Conservation (phyloP, 1,139 yeast genomes). For the Komagataea norvegica region DNA sequence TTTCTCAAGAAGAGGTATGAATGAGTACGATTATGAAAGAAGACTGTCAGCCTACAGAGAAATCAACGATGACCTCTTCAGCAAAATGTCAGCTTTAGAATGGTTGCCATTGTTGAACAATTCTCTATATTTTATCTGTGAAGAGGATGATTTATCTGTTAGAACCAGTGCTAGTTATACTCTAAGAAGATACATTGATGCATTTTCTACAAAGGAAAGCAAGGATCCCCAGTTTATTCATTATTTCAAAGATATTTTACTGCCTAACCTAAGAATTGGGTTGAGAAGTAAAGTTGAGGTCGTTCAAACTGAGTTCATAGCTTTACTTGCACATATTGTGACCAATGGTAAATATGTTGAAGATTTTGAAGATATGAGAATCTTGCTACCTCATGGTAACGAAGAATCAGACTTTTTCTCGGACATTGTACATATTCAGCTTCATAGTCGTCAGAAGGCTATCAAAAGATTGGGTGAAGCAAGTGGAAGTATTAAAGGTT, state of each 20-base stretch:
- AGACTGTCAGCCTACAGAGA: conserved; percentile 63
- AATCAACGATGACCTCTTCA: conserved; percentile 55
- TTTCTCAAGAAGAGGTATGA: conserved; percentile 55
- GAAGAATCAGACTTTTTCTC: conserved; percentile 56
- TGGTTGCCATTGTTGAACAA: conserved; percentile 80
- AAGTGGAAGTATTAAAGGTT: conserved; percentile 41
- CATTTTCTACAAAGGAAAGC: conserved; percentile 37
- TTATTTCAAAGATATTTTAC: conserved; percentile 48
- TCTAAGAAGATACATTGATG: conserved; percentile 63
- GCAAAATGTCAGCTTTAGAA: conserved; percentile 44
- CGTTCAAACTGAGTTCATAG: conserved; percentile 67
- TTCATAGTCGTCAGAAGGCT: conserved; percentile 83
- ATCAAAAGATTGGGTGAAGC: conserved; percentile 52
- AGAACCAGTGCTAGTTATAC: conserved; percentile 73
- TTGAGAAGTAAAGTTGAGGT: conserved; percentile 59
- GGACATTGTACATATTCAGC: conserved; percentile 78
- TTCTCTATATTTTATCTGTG: conserved; percentile 66
- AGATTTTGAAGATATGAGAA: conserved; percentile 64
- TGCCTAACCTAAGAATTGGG: conserved; percentile 69
- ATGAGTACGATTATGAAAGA: conserved; percentile 75
- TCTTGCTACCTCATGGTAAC: conserved; percentile 59
- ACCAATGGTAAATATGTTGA: conserved; percentile 42
- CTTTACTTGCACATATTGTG: conserved; percentile 62
- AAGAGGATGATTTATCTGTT: conserved; percentile 74
- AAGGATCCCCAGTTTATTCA: conserved; percentile 37